Evolutionary conservation across 2,329 filamentous ascomycete species (phyloP), one percentile per base, ranked within the genome.

Genomic region (Ploettnerulaceae sp.): DNA sequence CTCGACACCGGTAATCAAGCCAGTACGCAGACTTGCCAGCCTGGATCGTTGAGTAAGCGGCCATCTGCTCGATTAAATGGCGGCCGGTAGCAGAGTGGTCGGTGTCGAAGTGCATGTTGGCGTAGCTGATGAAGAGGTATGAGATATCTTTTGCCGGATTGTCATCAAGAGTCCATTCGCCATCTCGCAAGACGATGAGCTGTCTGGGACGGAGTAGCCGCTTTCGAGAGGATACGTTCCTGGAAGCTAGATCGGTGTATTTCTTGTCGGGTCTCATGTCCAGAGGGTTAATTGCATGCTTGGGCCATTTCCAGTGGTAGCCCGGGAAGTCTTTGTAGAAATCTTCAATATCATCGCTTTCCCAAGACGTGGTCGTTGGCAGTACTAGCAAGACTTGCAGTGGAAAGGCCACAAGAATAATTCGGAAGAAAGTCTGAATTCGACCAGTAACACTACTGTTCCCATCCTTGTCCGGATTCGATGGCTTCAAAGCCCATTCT

Each of bases 231-330:
- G 26, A 31, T 3, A 31, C 18, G 11, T 26, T 28, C 9, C 14
- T 28, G 38, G 7, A 8, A 7, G 25, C 38, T 9, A 32, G 17
- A 7, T 41, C 38, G 4, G n/a, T 32, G 3, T 28, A 21, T 7
- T 11, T 7, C 20, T 41, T 41, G 20, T n/a, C 21, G 4, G 38
- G 38, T 44, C 18, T 55, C 45, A 51, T 50, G 26, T 61, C 58
- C 2, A 61, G 47, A 0, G 50, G 49, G 29, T 61, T 61, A 31
- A 55, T 56, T 4, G 54, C 54, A 34, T 59, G 52, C 17, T 60
- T 60, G 0, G 59, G 50, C 57, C 57, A 61, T 34, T 57, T 46
- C 57, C 57, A 61, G 35, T 58, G 49, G 15, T 57, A 58, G 1
- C 47, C 52, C 3, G 55, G 56, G 35, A 53, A 58, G 12, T 59